These are phyloP conservation scores for Saturnispora halmiae DNA, from an alignment of 805 yeast genomes.

Conservation along the genomic window DNA sequence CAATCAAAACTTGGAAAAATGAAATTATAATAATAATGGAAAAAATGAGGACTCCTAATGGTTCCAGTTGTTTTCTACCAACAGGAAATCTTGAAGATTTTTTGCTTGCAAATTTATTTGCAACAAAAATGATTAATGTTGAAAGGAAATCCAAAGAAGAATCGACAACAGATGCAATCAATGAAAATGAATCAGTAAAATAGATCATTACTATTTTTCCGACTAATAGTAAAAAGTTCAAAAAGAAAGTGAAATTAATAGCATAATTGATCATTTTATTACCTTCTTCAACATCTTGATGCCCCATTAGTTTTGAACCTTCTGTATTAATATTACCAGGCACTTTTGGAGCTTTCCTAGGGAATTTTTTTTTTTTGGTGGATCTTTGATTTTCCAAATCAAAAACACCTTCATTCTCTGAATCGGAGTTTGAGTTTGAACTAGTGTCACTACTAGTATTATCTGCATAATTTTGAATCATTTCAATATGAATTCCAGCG, in stretches of 20 bases:
- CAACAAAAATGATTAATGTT: conserved; percentile 59
- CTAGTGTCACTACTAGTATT: conserved; percentile 14
- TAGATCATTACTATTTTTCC: conserved; percentile 55
- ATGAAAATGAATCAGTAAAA: conserved; percentile 64
- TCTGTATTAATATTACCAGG: conserved; percentile 57
- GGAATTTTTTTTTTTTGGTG: neutral
- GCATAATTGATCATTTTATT: conserved; percentile 39
- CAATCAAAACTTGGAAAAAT: conserved; percentile 63
- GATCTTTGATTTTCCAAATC: conserved; percentile 6
- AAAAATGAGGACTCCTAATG: conserved; percentile 68
- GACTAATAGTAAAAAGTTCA: conserved; percentile 48
- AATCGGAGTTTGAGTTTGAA: conserved; percentile 19
- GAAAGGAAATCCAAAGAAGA: conserved; percentile 67
- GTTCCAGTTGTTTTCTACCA: conserved; percentile 66
- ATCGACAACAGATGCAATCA: conserved; percentile 71
- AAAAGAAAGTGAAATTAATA: conserved; percentile 51
- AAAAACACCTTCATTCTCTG: conserved; percentile 9
- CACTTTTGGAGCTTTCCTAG: conserved; percentile 19
- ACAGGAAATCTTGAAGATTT: conserved; percentile 43
- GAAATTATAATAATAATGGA: conserved; percentile 63
- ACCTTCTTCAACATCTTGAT: conserved; percentile 27
- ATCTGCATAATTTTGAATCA: conserved; percentile 52
- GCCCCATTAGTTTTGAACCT: conserved; percentile 43
- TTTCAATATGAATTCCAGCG: conserved; percentile 56
- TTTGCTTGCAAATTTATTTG: conserved; percentile 42